phyloP scores from a whole-genome alignment of 2,329 filamentous ascomycete genomes.

The Hortaea sp. region DNA sequence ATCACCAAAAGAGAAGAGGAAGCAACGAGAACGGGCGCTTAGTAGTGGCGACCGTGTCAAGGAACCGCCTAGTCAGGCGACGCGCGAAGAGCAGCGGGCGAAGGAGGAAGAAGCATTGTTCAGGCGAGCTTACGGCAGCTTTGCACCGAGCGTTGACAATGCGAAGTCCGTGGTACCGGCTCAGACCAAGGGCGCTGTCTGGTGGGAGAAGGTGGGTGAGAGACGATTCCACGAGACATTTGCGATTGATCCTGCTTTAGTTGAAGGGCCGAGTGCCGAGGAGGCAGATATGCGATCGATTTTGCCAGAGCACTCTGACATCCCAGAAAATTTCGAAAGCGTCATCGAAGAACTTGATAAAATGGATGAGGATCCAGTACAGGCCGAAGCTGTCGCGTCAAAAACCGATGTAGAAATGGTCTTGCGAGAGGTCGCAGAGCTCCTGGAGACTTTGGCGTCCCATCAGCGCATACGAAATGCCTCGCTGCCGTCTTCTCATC shows the following conservation, averaged over 20 bases:
- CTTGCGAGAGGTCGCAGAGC: conserved; percentile 61
- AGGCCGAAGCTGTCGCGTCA: conserved; percentile 19
- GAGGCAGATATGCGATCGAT: background rate
- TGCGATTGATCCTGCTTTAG: conserved; percentile 40
- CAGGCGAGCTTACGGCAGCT: conserved; percentile 67
- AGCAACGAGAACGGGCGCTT: conserved; percentile 61
- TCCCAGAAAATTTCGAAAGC: conserved; percentile 23
- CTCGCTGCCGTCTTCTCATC: conserved; percentile 43
- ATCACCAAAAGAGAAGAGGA: conserved; percentile 56
- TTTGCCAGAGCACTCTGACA: background rate
- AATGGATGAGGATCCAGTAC: conserved; percentile 8
- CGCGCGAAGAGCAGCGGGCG: conserved; percentile 33
- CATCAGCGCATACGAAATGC: conserved; percentile 71
- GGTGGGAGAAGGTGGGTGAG: conserved; percentile 65
- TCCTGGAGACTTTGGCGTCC: conserved; percentile 66
- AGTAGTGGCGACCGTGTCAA: conserved; percentile 51
- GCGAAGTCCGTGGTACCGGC: conserved; percentile 60
- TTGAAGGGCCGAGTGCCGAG: conserved; percentile 24
- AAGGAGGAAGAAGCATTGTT: conserved; percentile 64
- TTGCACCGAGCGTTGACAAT: conserved; percentile 67
- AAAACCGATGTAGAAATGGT: conserved; percentile 35
- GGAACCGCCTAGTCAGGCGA: conserved; percentile 8
- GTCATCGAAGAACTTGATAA: conserved; percentile 18
- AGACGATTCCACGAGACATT: conserved; percentile 56
- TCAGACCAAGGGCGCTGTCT: conserved; percentile 56